phyloP scores from a whole-genome alignment of 2,329 filamentous ascomycete genomes.

The Trichoderma brevicompactum region DNA sequence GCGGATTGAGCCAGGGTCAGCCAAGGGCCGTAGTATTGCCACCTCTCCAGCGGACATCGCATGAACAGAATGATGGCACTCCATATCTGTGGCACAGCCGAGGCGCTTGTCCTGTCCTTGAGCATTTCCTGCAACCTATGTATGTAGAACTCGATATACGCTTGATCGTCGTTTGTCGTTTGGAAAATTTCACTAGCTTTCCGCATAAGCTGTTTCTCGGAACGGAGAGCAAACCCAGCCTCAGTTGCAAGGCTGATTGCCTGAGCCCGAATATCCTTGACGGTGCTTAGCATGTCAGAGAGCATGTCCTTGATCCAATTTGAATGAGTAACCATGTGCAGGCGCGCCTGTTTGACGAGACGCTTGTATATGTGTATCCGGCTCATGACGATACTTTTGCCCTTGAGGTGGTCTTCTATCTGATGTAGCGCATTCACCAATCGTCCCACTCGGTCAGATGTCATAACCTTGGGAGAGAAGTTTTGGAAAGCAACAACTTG shows the following conservation, averaged over 20 bases:
- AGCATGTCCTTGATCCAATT: constrained; percentile 86
- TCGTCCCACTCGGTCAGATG: constrained; percentile 67
- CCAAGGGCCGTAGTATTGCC: constrained; percentile 76
- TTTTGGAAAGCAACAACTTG: constrained; percentile 80
- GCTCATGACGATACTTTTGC: constrained; percentile 79
- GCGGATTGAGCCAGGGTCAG: constrained; percentile 78
- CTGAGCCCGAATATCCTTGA: constrained; percentile 74
- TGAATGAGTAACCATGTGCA: constrained; percentile 70
- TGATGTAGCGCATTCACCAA: constrained; percentile 72
- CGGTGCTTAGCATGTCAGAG: constrained; percentile 75
- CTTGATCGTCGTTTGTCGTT: constrained; percentile 54
- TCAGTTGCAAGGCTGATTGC: constrained; percentile 77
- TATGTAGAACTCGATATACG: constrained; percentile 71
- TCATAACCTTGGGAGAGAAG: constrained; percentile 77
- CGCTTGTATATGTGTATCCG: constrained; percentile 79
- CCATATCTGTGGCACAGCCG: constrained; percentile 86
- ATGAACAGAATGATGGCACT: constrained; percentile 79
- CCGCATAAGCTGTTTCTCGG: constrained; percentile 68
- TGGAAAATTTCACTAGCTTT: constrained; percentile 68
- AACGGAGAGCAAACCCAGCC: constrained; percentile 69
- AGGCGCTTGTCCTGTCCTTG: constrained; percentile 55
- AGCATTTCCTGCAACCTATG: constrained; percentile 71
- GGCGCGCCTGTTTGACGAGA: constrained; percentile 71
- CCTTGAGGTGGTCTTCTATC: constrained; percentile 73
- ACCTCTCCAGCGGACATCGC: constrained; percentile 66